Conservation (phyloP, 2,329 filamentous ascomycete genomes). For the Mycosphaerella sp. region DNA sequence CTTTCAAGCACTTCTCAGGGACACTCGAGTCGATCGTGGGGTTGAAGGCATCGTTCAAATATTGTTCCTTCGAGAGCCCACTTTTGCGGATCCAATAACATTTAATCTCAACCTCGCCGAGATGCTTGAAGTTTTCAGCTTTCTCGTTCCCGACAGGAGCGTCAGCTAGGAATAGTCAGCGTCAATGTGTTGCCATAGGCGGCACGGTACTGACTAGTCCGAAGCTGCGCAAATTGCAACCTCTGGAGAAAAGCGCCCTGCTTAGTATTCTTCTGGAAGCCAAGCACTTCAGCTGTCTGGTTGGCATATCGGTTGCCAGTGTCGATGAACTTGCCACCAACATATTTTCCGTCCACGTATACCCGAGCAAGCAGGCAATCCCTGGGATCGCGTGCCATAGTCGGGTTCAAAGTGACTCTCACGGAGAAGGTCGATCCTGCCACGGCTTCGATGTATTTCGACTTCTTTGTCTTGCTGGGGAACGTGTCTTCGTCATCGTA, state of each 20-base stretch:
- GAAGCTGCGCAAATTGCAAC: slow-evolving; percentile 18
- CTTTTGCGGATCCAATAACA: slow-evolving; percentile 1
- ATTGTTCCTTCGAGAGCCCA: not conserved
- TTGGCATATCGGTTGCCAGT: not conserved
- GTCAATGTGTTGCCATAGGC: not conserved
- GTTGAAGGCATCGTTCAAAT: not conserved
- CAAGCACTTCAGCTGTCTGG: not conserved
- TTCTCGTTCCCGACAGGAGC: slow-evolving; percentile 1
- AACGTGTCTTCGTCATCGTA: slow-evolving; percentile 11
- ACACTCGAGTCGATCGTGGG: slow-evolving; percentile 4
- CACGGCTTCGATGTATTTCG: slow-evolving; percentile 19
- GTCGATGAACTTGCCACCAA: not conserved
- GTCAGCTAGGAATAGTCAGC: slow-evolving; percentile 10
- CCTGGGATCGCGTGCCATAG: not conserved
- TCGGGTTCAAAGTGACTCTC: not conserved
- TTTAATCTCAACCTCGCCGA: slow-evolving; percentile 19
- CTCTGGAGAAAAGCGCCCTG: not conserved
- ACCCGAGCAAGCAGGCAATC: slow-evolving; percentile 8
- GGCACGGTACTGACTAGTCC: slow-evolving; percentile 16
- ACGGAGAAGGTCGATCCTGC: slow-evolving; percentile 17
- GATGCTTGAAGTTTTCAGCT: slow-evolving; percentile 8
- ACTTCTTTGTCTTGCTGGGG: not conserved
- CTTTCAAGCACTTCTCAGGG: slow-evolving; percentile 28
- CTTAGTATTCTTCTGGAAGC: not conserved
- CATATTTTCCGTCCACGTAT: slow-evolving; percentile 19